phyloP scores from a whole-genome alignment of 2,329 filamentous ascomycete species.

The Penicillium sp. region DNA sequence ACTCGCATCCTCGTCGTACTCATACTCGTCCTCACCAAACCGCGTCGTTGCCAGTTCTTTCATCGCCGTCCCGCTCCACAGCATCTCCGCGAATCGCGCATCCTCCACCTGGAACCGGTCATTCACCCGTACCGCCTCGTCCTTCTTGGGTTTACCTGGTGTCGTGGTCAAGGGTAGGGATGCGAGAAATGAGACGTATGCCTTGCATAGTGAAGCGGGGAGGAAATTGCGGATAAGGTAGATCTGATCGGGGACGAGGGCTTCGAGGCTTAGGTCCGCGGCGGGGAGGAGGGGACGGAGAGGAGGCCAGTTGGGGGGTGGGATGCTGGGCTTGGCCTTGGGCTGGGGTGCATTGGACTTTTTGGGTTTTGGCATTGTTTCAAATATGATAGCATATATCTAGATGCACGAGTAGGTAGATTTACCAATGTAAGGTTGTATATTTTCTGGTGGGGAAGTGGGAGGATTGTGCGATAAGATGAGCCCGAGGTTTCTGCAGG shows the following conservation, averaged over 20 bases:
- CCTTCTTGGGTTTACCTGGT: conserved; percentile 70
- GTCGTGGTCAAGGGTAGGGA: conserved; percentile 71
- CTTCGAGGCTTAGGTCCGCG: conserved; percentile 57
- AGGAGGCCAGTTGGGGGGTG: conserved; percentile 62
- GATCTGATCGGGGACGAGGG: conserved; percentile 62
- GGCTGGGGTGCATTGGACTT: neutral
- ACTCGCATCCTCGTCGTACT: conserved; percentile 15
- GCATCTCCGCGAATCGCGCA: conserved; percentile 62
- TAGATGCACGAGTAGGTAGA: neutral
- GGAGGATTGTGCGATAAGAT: conserved; percentile 1
- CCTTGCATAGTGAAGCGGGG: conserved; percentile 67
- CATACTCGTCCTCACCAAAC: conserved; percentile 27
- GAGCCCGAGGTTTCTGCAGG: neutral
- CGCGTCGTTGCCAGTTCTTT: conserved; percentile 53
- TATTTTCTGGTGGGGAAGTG: neutral
- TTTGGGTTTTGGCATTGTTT: conserved; percentile 11
- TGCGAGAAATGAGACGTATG: conserved; percentile 68
- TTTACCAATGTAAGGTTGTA: neutral
- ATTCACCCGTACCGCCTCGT: conserved; percentile 79
- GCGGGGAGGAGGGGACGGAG: conserved; percentile 66
- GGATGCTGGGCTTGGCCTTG: conserved; percentile 11
- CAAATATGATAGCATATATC: neutral
- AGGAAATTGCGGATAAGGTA: conserved; percentile 70
- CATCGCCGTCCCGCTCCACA: conserved; percentile 76
- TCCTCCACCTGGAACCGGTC: conserved; percentile 84